A percentile compares a stretch with the other conserved stretches of the same genome.
Conservation (phyloP, 176 grass and related monocot species). For the Ananas comosus region DNA sequence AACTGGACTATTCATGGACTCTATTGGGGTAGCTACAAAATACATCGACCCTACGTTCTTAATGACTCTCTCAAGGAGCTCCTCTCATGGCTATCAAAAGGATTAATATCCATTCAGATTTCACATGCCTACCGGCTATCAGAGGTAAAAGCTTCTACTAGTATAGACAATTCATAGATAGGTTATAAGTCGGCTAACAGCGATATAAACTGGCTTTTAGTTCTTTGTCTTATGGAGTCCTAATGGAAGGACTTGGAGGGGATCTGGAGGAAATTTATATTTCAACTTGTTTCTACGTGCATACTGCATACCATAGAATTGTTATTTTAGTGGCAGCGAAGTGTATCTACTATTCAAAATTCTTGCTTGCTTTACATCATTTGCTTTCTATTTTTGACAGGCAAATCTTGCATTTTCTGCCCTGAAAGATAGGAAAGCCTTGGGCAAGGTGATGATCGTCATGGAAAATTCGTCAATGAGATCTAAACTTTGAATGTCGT, state of each 20-base stretch:
- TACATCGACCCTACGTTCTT: slow-evolving; percentile 45
- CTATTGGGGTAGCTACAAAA: slow-evolving; percentile 81
- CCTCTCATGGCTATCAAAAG: slow-evolving; percentile 76
- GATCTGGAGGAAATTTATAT: no score
- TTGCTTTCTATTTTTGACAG: slow-evolving; percentile 28
- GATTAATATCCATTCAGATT: slow-evolving; percentile 58
- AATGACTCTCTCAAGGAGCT: slow-evolving; percentile 71
- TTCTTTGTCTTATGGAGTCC: no score
- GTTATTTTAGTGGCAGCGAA: not conserved
- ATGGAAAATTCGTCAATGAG: slow-evolving; percentile 31
- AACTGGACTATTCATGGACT: slow-evolving; percentile 96
- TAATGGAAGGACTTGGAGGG: no score
- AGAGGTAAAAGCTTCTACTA: slow-evolving; percentile 42
- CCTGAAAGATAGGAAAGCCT: slow-evolving; percentile 71
- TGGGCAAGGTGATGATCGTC: slow-evolving; percentile 79
- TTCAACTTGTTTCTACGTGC: not conserved
- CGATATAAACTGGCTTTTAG: slow-evolving; percentile 3
- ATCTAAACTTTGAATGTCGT: slow-evolving; percentile 50
- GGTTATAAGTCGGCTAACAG: not conserved
- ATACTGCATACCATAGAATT: not conserved
- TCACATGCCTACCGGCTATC: slow-evolving; percentile 57
- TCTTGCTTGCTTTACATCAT: not conserved
- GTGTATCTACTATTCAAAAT: not conserved
- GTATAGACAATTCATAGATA: not conserved
- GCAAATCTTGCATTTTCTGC: slow-evolving; percentile 74